Conservation (phyloP, 225 moss, liverwort and hornwort genomes). For the Physcomitrium patens region DNA sequence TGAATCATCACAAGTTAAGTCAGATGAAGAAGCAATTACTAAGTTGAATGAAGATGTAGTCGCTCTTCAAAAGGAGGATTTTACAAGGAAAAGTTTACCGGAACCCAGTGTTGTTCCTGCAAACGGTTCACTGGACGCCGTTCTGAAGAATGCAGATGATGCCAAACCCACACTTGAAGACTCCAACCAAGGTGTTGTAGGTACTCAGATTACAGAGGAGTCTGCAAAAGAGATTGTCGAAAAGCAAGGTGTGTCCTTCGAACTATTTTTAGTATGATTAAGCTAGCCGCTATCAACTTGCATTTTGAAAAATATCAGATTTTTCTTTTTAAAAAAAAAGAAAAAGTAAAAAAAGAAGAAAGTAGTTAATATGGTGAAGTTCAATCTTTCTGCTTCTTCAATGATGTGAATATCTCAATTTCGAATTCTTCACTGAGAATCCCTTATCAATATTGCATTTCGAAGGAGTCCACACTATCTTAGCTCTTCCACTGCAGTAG, state of each 20-base stretch:
- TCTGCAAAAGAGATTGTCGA: background rate
- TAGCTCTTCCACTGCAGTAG: too few relatives aligned
- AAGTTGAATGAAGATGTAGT: background rate
- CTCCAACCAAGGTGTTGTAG: background rate
- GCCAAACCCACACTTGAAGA: background rate
- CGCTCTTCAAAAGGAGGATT: background rate
- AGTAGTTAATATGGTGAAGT: background rate
- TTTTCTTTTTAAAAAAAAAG: background rate
- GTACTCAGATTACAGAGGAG: background rate
- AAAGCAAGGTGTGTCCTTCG: conserved; percentile 6
- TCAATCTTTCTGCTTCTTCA: too few relatives aligned
- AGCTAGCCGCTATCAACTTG: background rate
- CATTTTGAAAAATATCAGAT: too few relatives aligned
- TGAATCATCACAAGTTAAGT: background rate
- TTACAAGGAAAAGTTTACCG: background rate
- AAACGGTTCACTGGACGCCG: background rate
- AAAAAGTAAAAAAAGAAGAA: background rate
- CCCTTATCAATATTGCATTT: too few relatives aligned
- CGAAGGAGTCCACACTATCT: too few relatives aligned
- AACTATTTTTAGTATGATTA: background rate
- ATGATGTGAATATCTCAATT: too few relatives aligned
- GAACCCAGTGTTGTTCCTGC: background rate
- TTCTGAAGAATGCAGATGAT: background rate
- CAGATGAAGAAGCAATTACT: background rate
- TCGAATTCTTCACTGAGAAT: too few relatives aligned